A percentile compares a stretch with the other conserved stretches of the same genome.
These are phyloP conservation scores for Ophiostoma pallidulum DNA, from an alignment of 2,329 filamentous ascomycete species.

Conservation along the genomic window DNA sequence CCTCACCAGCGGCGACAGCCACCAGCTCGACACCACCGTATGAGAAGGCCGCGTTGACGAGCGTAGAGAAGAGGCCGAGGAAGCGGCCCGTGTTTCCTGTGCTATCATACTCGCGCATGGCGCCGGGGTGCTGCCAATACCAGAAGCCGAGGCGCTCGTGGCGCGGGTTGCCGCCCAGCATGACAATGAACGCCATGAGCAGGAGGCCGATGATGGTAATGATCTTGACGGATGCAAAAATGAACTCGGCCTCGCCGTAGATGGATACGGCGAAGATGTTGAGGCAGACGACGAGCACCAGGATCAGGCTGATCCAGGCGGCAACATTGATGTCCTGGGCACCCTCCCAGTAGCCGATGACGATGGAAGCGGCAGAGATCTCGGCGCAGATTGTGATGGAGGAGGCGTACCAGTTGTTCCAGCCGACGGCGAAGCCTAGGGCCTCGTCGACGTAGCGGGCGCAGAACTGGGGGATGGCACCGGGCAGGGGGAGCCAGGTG, in stretches of 20 bases:
- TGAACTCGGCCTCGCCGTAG: constrained; percentile 41
- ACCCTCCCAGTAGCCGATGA: constrained; percentile 36
- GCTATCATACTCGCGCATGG: constrained; percentile 28
- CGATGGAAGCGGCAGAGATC: constrained; percentile 35
- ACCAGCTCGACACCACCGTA: constrained; percentile 46
- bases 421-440: constrained; percentile 39
- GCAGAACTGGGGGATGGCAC: constrained; percentile 42
- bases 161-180: constrained; percentile 46
- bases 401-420: constrained; percentile 44
- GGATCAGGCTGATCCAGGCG: constrained; percentile 41
- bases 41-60: constrained; percentile 28
- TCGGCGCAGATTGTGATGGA: constrained; percentile 37
- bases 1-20: constrained; percentile 54
- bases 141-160: constrained; percentile 41
- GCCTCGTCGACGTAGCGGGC: constrained; percentile 38
- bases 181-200: constrained; percentile 46
- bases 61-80: constrained; percentile 17
- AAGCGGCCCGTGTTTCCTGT: constrained; percentile 32
- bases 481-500: constrained; percentile 50
- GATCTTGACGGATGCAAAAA: constrained; percentile 39
- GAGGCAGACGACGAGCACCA: constrained; percentile 36
- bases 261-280: constrained; percentile 42
- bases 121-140: constrained; percentile 35
- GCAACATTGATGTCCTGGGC: constrained; percentile 20
- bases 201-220: constrained; percentile 50